phyloP scores from a whole-genome alignment of 2,329 filamentous ascomycete species.

The Colletotrichum lupini region DNA sequence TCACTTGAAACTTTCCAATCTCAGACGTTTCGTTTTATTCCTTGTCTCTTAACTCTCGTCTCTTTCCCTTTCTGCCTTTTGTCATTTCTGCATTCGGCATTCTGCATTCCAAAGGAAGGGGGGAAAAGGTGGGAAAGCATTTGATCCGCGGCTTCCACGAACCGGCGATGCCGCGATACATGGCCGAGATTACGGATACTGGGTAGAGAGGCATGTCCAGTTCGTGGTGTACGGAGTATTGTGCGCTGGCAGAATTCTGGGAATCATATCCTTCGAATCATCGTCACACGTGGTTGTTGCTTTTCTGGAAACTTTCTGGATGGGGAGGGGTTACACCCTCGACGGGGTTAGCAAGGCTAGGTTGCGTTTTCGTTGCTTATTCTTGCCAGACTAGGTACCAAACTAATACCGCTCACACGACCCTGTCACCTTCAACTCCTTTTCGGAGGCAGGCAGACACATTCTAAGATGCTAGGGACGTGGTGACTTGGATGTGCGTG shows the following conservation, averaged over 20 bases:
- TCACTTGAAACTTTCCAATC: background rate
- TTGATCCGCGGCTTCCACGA: too few species aligned
- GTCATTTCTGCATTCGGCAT: background rate
- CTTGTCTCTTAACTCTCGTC: background rate
- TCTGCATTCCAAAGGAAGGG: background rate
- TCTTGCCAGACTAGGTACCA: background rate
- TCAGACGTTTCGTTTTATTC: background rate
- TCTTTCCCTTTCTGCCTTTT: background rate
- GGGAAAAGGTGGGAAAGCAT: too few species aligned
- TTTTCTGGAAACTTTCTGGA: constrained; percentile 29
- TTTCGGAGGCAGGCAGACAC: background rate
- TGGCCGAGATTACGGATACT: background rate
- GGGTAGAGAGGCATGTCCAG: background rate
- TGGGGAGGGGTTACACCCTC: constrained; percentile 1
- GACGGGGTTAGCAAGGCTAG: background rate
- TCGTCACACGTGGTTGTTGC: constrained; percentile 16
- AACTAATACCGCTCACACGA: too few species aligned
- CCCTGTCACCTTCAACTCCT: background rate
- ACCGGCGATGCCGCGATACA: background rate
- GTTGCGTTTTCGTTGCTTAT: background rate
- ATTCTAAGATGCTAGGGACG: background rate
- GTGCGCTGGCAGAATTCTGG: background rate
- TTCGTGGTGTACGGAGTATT: background rate
- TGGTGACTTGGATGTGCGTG: background rate
- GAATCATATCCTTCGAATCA: background rate